phyloP scores from a whole-genome alignment of 176 grass and related monocot species.

The Rhynchospora breviuscula region DNA sequence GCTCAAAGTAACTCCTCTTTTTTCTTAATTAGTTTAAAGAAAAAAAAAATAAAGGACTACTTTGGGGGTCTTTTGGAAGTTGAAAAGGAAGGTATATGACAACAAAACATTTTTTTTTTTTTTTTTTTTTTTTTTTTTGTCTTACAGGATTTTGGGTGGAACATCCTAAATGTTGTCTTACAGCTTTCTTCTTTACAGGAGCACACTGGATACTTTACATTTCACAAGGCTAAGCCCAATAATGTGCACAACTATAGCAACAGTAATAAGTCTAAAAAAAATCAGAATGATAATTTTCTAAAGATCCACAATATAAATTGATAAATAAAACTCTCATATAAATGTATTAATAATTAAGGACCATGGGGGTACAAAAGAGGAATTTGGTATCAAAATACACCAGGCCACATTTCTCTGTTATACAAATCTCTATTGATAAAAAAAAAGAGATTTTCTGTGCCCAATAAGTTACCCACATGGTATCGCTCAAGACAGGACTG shows the following conservation, averaged over 20 bases:
- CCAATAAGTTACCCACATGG: neutral
- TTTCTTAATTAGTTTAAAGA: no score
- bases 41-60: neutral
- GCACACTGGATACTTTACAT: neutral
- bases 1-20: no score
- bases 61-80: neutral
- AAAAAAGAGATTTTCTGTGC: neutral
- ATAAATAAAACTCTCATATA: neutral
- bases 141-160: neutral
- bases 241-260: neutral
- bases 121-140: neutral
- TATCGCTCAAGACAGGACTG: neutral
- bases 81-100: no score
- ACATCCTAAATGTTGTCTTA: neutral
- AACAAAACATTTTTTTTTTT: no score
- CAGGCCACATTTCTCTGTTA: no score
- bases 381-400: no score
- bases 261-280: neutral
- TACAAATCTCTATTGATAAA: neutral
- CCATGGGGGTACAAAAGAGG: no score
- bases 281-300: neutral
- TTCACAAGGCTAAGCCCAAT: neutral
- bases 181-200: neutral
- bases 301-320: neutral
- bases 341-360: no score